Conservation (phyloP, 1,139 yeast species). For the Blastobotrys serpentis region DNA sequence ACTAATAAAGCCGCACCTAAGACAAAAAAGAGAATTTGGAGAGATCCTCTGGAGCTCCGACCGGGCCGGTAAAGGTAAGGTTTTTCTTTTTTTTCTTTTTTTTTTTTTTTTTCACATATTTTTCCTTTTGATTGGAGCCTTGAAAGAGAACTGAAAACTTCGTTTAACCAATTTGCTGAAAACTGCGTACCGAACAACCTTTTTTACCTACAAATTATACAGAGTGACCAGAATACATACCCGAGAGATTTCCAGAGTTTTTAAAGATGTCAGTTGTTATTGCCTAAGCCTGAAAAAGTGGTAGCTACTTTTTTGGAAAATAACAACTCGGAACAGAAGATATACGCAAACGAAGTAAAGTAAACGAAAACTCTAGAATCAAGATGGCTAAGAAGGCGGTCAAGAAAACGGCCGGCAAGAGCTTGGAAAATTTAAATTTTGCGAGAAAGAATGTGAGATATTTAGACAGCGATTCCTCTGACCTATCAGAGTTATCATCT, state of each 20-base stretch:
- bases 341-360: neutral
- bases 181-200: too few relatives aligned
- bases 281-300: conserved; percentile 5
- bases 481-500: conserved; percentile 8
- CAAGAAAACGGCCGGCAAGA: conserved; percentile 7
- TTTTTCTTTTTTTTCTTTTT: conserved; percentile 1
- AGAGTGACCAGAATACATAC: neutral
- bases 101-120: neutral
- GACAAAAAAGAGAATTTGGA: too few relatives aligned
- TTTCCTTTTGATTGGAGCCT: too few relatives aligned
- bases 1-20: too few relatives aligned
- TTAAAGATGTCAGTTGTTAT: conserved; percentile 1
- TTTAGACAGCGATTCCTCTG: conserved; percentile 4
- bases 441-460: conserved; percentile 7
- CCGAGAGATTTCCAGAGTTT: conserved; percentile 4
- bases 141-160: too few relatives aligned
- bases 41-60: too few relatives aligned
- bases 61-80: neutral
- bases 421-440: conserved; percentile 11
- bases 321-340: conserved; percentile 2
- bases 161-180: too few relatives aligned
- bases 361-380: neutral
- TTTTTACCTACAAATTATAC: neutral
- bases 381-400: conserved; percentile 10
- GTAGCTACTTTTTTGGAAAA: neutral